Evolutionary conservation across 495 filamentous ascomycete species (phyloP), one percentile per base, ranked within the genome.

Genomic region (Friedmanniomyces simplex): DNA sequence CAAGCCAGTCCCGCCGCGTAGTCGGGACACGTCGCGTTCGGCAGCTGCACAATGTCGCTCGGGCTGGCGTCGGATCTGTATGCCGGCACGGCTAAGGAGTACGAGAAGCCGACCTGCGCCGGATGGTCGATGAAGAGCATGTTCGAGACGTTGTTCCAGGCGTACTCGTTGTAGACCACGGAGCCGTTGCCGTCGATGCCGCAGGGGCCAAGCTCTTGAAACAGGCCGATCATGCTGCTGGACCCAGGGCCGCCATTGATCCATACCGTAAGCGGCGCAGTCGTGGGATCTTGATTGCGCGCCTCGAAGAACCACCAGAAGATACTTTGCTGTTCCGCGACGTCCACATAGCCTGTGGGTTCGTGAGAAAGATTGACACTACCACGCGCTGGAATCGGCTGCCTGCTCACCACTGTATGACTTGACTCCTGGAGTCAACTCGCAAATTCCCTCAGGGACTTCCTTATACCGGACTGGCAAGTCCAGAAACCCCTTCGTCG

Each of bases 91-190:
- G 79, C 76, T 25, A 71, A 72, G 16, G 75, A 77, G 65, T 82
- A 84, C 13, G 79, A 82, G 58, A 84, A 77, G 16, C 81, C 81
- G 51, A 78, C 76, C 63, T 80, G 74, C 18, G 74, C 72, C 16
- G 81, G 81, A 59, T 84, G 78, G 63, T 84, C 81, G 52, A 84
- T 71, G 62, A 77, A 81, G 34, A 83, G 70, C 72, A 83, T 76
- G 54, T 83, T 84, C 63, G 71, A 73, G 49, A 67, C 73, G 55
- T 80, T 83, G 61, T 70, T 75, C 81, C 76, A 85, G 10, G 74
- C 78, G 66, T 78, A 83, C 16, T 78, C 77, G 65, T 83, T 83
- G 63, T 75, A 76, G 66, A 70, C 77, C 25, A 76, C 73, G 12
- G 72, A 71, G 41, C 76, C 76, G 54, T 74, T 62, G 16, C 63